Conservation (phyloP, 2,329 filamentous ascomycete genomes). For the Talaromyces piceae region DNA sequence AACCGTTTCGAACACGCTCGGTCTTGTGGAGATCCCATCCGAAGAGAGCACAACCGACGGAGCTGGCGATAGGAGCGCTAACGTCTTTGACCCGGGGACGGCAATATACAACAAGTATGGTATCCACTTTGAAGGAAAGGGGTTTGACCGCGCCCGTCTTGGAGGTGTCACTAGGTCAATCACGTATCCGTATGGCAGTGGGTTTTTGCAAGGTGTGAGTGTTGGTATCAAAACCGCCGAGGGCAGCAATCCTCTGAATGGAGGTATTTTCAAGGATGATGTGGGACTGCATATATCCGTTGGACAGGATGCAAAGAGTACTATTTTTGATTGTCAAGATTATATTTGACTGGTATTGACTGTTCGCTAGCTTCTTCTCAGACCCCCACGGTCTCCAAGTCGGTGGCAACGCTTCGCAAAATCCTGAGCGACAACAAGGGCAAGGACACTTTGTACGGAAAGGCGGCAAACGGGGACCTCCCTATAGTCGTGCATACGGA, state of each 20-base stretch:
- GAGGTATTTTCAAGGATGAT: conserved; percentile 47
- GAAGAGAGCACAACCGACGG: conserved; percentile 43
- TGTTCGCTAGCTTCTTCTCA: conserved; percentile 7
- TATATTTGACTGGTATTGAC: background rate
- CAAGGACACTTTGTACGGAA: conserved; percentile 32
- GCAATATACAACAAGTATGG: conserved; percentile 39
- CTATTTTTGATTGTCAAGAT: background rate
- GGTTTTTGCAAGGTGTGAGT: conserved; percentile 50
- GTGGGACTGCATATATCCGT: conserved; percentile 47
- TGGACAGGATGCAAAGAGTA: conserved; percentile 28
- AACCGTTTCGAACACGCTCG: conserved; percentile 53
- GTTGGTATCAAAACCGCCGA: conserved; percentile 52
- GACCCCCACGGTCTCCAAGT: conserved; percentile 23
- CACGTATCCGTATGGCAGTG: conserved; percentile 46
- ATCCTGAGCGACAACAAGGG: conserved; percentile 29
- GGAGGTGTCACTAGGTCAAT: conserved; percentile 55
- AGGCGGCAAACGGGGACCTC: conserved; percentile 30
- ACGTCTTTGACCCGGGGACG: conserved; percentile 29
- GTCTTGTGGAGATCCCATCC: conserved; percentile 56
- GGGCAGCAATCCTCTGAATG: conserved; percentile 39
- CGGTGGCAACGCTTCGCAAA: conserved; percentile 27
- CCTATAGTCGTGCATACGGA: conserved; percentile 36
- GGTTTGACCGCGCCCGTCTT: conserved; percentile 45
- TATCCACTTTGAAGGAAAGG: conserved; percentile 44
- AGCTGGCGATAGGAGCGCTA: conserved; percentile 50